phyloP scores from a whole-genome alignment of 2,329 filamentous ascomycete genomes.

The Elsinoe necatrix region DNA sequence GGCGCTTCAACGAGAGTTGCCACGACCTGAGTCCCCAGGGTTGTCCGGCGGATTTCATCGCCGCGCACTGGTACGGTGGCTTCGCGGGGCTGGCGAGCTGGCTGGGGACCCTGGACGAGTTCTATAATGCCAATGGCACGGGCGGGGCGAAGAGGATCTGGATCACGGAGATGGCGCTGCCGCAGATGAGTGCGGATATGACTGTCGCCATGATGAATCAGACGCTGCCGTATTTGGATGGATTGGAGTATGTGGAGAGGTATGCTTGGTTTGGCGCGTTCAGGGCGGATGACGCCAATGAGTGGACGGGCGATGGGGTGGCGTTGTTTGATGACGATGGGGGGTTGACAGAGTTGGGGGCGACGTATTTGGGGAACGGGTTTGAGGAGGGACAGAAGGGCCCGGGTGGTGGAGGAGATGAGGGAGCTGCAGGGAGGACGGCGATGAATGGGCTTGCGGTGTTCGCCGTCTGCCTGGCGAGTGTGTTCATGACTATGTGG shows the following conservation, averaged over 20 bases:
- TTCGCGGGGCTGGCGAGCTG: conserved; percentile 56
- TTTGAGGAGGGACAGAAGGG: conserved; percentile 2
- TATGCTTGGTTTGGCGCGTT: conserved; percentile 2
- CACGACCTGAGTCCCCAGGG: conserved; percentile 23
- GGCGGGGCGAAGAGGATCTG: neutral
- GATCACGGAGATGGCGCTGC: neutral
- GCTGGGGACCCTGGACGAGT: neutral
- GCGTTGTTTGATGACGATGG: conserved; percentile 4
- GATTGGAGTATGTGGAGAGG: neutral
- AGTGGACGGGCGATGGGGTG: neutral
- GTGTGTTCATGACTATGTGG: neutral
- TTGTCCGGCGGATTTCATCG: conserved; percentile 42
- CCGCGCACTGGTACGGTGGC: conserved; percentile 50
- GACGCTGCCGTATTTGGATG: neutral
- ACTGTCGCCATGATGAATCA: neutral
- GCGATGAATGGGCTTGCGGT: neutral
- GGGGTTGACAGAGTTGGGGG: neutral
- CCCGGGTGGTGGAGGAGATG: neutral
- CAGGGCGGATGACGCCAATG: neutral
- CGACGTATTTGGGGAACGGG: neutral
- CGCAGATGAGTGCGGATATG: neutral
- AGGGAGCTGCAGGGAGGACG: neutral
- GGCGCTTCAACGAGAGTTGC: conserved; percentile 55
- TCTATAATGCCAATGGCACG: neutral
- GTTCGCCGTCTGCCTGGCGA: neutral